Base-by-base conservation (phyloP, 1,284 basidiomycete genomes). In the Ustilago nuda region DNA sequence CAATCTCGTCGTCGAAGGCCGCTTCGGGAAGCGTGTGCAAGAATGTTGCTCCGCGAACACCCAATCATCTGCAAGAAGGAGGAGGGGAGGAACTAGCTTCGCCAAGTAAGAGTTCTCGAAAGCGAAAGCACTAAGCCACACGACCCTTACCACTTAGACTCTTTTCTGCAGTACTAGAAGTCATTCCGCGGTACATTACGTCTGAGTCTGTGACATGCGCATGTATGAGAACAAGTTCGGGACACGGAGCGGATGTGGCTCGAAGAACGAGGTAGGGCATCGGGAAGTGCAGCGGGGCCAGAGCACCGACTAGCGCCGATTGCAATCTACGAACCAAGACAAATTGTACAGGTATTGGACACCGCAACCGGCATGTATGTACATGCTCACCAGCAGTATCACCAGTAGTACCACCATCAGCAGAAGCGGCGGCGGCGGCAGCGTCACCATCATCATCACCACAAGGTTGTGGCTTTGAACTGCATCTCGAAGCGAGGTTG, bases 61-160 rank as follows among this genome's bases (percentile, higher is more conserved):
- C 65, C 1, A 37, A 55, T 19, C 52, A 53, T 4, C 39, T 8
- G 46, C n/a, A 19, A 30, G 45, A 51, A 9, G 48, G 35, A 33
- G 48, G 17, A 2, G 51, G 2, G 7, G 27, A 23, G n/a, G 50
- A 32, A 15, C 33, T 9, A n/a, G 41, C 54, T 39, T 57, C 65
- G 50, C 66, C 71, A n/a, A 61, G 48, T 6, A 68, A 57, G 37
- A 57, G 66, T 41, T 59, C 67, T 8, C 46, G 72, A 35, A 70
- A 75, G 61, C 72, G 72, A 52, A 75, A 75, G 56, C 17, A 58
- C 35, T 74, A 39, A 53, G 11, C 11, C 30, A 23, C 23, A 15
- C 19, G 35, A 8, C 39, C 36, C 13, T 43, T 43, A 7, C 13
- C 39, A 15, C 39, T 36, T n/a, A 11, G 17, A 37, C 13, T 8